A percentile compares a stretch with the other conserved stretches of the same genome.
Evolutionary conservation across 2,329 filamentous ascomycete genomes (phyloP).

Genomic region (Trichoderma asperellum): DNA sequence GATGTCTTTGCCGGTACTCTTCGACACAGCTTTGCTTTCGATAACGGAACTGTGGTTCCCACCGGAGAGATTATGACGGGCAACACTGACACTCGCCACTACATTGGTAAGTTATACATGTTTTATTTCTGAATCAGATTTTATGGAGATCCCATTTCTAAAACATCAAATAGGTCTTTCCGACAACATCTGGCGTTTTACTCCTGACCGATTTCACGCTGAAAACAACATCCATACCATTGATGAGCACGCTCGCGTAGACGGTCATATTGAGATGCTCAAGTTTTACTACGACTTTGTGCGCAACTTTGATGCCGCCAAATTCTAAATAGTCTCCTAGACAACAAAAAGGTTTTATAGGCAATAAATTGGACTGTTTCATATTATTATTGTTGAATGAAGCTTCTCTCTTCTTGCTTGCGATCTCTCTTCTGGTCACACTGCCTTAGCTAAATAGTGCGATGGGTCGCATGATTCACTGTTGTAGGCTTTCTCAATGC

Average conservation of each 20-base stretch:
- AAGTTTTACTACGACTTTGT: slow-evolving; percentile 51
- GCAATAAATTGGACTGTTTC: not conserved
- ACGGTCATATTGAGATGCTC: slow-evolving; percentile 46
- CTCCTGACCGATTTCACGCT: slow-evolving; percentile 40
- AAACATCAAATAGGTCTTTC: slow-evolving; percentile 34
- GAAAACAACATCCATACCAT: slow-evolving; percentile 47
- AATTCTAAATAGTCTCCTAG: not conserved
- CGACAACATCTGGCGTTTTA: slow-evolving; percentile 46
- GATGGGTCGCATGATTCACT: not conserved
- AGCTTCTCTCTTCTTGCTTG: not conserved
- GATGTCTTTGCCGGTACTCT: slow-evolving; percentile 56
- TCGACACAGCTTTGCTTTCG: slow-evolving; percentile 49
- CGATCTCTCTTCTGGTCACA: not conserved
- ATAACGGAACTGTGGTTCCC: slow-evolving; percentile 56
- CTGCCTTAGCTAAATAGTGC: too few species aligned
- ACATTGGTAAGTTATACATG: slow-evolving; percentile 39
- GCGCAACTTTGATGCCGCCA: slow-evolving; percentile 48
- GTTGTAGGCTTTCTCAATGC: not conserved
- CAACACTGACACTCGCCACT: slow-evolving; percentile 51
- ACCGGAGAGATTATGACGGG: slow-evolving; percentile 52
- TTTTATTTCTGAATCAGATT: rapidly evolving
- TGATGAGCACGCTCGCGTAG: slow-evolving; percentile 47
- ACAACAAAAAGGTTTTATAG: not conserved
- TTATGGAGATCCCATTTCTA: slow-evolving; percentile 29
- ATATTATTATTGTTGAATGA: too few species aligned